These are phyloP conservation scores for Candida pini DNA, from an alignment of 805 yeast genomes.

Conservation along the genomic window DNA sequence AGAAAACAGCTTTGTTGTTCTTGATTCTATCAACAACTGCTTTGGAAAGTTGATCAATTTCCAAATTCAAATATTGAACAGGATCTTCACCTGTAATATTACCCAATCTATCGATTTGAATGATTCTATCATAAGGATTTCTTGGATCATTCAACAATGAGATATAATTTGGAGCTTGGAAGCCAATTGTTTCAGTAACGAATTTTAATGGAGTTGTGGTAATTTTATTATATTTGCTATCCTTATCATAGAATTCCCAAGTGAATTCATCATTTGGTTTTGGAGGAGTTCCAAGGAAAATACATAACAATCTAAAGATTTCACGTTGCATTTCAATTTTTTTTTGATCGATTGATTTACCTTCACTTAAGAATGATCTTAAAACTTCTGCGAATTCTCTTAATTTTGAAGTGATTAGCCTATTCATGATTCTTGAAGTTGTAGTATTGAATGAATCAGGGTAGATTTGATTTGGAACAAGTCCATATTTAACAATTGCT, in stretches of 20 bases:
- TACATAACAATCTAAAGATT: conserved; percentile 57
- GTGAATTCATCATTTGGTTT: conserved; percentile 57
- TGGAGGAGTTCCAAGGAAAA: conserved; percentile 77
- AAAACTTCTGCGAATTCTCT: conserved; percentile 73
- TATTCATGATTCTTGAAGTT: conserved; percentile 47
- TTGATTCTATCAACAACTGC: conserved; percentile 65
- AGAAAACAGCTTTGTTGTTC: conserved; percentile 74
- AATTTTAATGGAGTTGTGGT: conserved; percentile 63
- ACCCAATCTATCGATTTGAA: conserved; percentile 69
- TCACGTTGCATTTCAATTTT: conserved; percentile 45
- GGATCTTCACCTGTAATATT: conserved; percentile 67
- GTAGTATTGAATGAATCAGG: conserved; percentile 64
- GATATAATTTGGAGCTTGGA: conserved; percentile 46
- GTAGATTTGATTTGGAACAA: conserved; percentile 67
- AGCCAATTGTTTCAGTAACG: conserved; percentile 47
- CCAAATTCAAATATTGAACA: conserved; percentile 66
- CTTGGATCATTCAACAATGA: conserved; percentile 82
- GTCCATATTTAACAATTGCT: conserved; percentile 72
- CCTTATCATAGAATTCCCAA: conserved; percentile 77
- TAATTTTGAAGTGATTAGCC: conserved; percentile 59
- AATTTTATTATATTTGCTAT: conserved; percentile 41
- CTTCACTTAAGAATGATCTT: conserved; percentile 40
- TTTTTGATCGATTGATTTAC: conserved; percentile 33
- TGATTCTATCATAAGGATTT: conserved; percentile 56
- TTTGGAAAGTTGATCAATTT: conserved; percentile 49